A percentile compares a stretch with the other conserved stretches of the same genome.
Conservation (phyloP, 2,329 filamentous ascomycete species). For the Capronia epimyces region DNA sequence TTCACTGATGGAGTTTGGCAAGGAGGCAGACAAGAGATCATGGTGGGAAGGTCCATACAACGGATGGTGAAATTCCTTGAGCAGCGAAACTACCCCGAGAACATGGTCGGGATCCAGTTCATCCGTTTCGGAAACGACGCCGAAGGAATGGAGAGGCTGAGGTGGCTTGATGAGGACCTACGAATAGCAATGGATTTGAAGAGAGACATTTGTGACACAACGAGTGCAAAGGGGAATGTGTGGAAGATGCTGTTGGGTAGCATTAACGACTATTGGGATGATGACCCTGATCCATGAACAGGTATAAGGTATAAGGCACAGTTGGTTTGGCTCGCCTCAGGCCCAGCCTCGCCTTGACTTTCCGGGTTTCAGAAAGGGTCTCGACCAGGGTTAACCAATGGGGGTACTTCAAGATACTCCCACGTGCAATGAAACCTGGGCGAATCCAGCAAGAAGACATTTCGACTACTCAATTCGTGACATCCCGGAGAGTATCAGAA, state of each 20-base stretch:
- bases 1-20: constrained; percentile 15
- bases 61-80: constrained; percentile 3
- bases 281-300: not conserved
- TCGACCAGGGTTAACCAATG: too few relatives aligned
- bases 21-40: not conserved
- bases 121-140: constrained; percentile 31
- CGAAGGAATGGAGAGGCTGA: constrained; percentile 23
- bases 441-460: too few relatives aligned
- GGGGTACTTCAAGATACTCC: too few relatives aligned
- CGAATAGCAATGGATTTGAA: not conserved
- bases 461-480: too few relatives aligned
- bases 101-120: constrained; percentile 31
- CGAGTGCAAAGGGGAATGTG: constrained; percentile 4
- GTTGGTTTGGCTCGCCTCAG: too few relatives aligned
- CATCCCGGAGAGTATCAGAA: too few relatives aligned
- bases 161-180: constrained; percentile 16
- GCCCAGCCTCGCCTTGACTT: too few relatives aligned
- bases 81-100: not conserved
- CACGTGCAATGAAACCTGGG: too few relatives aligned
- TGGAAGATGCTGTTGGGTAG: constrained; percentile 14
- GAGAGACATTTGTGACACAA: constrained; percentile 7
- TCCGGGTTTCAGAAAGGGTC: too few relatives aligned
- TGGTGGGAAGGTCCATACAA: not conserved
- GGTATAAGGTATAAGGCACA: too few relatives aligned
- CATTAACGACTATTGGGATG: constrained; percentile 7